Evolutionary conservation across 2,329 filamentous ascomycete species (phyloP).

Genomic region (Xylariaceae sp.): DNA sequence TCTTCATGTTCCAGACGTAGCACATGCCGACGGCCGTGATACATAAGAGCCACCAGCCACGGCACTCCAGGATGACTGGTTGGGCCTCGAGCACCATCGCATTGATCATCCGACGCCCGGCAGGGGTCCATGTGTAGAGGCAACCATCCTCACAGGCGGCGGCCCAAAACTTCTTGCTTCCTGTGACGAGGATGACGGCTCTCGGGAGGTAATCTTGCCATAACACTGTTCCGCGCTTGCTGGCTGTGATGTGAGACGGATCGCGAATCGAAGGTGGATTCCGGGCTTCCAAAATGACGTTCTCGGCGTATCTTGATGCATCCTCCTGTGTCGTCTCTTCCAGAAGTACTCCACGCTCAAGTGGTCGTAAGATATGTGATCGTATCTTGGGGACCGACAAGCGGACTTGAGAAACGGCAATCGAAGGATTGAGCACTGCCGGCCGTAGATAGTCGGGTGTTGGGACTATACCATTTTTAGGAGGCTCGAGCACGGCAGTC

Average conservation of each 20-base stretch:
- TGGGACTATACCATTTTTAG: slow-evolving; percentile 58
- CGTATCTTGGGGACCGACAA: slow-evolving; percentile 86
- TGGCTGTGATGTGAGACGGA: slow-evolving; percentile 78
- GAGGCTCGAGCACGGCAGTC: slow-evolving; percentile 63
- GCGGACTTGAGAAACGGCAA: slow-evolving; percentile 78
- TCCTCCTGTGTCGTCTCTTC: slow-evolving; percentile 56
- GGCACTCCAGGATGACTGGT: slow-evolving; percentile 88
- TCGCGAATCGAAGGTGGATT: slow-evolving; percentile 78
- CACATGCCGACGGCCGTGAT: slow-evolving; percentile 86
- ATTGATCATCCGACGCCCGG: slow-evolving; percentile 80
- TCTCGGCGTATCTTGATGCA: slow-evolving; percentile 62
- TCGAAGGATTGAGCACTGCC: slow-evolving; percentile 77
- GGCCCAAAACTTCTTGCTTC: slow-evolving; percentile 87
- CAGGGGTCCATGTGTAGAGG: slow-evolving; percentile 87
- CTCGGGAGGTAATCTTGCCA: slow-evolving; percentile 95
- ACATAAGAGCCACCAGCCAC: slow-evolving; percentile 84
- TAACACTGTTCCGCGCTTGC: slow-evolving; percentile 73
- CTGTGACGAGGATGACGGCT: slow-evolving; percentile 84
- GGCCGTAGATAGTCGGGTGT: slow-evolving; percentile 85
- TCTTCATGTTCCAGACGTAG: slow-evolving; percentile 90
- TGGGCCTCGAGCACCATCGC: slow-evolving; percentile 86
- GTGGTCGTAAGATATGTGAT: slow-evolving; percentile 74
- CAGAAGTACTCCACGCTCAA: slow-evolving; percentile 64
- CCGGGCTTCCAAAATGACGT: slow-evolving; percentile 80
- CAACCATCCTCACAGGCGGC: slow-evolving; percentile 91